Conservation (phyloP, 2,329 filamentous ascomycete genomes). For the Colletotrichum incanum region DNA sequence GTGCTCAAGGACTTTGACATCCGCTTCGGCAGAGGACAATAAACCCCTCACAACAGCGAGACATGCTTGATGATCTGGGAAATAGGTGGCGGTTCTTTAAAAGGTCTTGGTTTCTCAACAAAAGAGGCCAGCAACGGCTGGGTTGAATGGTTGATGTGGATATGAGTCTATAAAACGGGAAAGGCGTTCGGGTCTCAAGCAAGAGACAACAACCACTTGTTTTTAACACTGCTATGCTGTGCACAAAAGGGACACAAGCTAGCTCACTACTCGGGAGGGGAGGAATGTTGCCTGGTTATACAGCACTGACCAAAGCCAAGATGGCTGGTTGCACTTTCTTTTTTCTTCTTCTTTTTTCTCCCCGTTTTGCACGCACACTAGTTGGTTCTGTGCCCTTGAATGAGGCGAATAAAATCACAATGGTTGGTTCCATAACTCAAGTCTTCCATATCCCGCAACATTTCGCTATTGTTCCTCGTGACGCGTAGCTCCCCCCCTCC, state of each 20-base stretch:
- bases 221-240: neutral
- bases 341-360: neutral
- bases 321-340: neutral
- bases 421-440: too few species aligned
- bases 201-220: neutral
- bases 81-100: neutral
- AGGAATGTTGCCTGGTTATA: neutral
- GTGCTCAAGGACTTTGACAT: slow-evolving; percentile 88
- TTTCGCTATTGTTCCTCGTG: too few species aligned
- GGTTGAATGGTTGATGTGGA: neutral
- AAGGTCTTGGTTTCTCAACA: neutral
- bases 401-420: neutral
- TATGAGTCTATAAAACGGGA: neutral
- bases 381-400: neutral
- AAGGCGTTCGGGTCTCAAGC: slow-evolving; percentile 5
- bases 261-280: neutral
- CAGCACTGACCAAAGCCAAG: neutral
- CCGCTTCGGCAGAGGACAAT: slow-evolving; percentile 69
- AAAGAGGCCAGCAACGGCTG: neutral
- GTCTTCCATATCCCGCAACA: too few species aligned
- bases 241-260: neutral
- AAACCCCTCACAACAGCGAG: neutral
- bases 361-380: neutral
- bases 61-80: slow-evolving; percentile 5
- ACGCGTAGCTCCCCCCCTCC: too few species aligned